These are phyloP conservation scores for Ophiocordyceps robertsii DNA, from an alignment of 2,329 filamentous ascomycete species.

Conservation along the genomic window DNA sequence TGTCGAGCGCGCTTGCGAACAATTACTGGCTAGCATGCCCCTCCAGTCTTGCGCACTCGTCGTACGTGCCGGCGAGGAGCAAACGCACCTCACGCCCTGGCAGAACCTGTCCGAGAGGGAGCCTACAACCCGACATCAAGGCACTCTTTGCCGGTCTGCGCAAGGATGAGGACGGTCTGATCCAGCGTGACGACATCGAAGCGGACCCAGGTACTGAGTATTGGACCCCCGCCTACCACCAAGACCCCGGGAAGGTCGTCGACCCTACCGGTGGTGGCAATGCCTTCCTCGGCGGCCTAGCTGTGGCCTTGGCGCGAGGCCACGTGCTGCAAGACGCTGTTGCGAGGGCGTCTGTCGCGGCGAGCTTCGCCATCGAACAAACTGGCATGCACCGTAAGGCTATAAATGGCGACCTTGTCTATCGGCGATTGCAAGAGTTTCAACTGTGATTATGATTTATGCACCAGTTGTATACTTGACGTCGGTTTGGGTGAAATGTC, in stretches of 20 bases:
- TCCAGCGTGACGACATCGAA: conserved; percentile 44
- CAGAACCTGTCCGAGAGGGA: conserved; percentile 33
- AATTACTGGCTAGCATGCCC: conserved; percentile 51
- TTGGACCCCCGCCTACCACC: conserved; percentile 72
- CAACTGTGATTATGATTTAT: conserved; percentile 23
- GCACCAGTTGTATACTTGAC: no score
- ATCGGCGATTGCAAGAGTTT: conserved; percentile 39
- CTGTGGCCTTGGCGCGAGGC: conserved; percentile 45
- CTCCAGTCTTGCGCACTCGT: conserved; percentile 53
- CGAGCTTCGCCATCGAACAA: conserved; percentile 91
- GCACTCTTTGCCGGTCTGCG: conserved; percentile 45
- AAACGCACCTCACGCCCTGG: conserved; percentile 19
- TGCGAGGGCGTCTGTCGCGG: conserved; percentile 66
- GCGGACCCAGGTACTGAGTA: conserved; percentile 51
- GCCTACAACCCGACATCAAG: conserved; percentile 47
- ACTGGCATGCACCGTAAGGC: conserved; percentile 61
- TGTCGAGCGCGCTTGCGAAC: conserved; percentile 47
- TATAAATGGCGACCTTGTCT: conserved; percentile 35
- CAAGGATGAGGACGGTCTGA: conserved; percentile 36
- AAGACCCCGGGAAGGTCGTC: conserved; percentile 42
- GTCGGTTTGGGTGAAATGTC: no score
- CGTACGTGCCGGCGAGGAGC: conserved; percentile 50
- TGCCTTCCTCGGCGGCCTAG: conserved; percentile 58
- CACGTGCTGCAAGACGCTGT: conserved; percentile 55
- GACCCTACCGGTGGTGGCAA: conserved; percentile 95